Evolutionary conservation across 192 early-diverging fungal genomes (phyloP).

Genomic region (Coemansia sp.): DNA sequence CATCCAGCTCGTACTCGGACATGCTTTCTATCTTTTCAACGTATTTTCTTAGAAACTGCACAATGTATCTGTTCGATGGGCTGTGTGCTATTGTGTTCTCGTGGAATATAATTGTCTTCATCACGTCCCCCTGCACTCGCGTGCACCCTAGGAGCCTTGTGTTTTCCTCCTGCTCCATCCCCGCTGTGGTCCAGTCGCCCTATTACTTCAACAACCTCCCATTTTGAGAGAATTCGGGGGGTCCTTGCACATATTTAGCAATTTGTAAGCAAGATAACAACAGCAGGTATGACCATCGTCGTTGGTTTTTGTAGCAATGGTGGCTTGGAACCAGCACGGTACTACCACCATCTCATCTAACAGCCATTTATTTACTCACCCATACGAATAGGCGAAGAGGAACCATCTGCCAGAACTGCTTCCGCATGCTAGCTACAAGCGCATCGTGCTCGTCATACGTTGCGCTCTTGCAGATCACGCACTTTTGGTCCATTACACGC

Average conservation of each 20-base stretch:
- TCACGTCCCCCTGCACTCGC: slow-evolving; percentile 45
- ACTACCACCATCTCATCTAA: too few relatives aligned
- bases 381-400: slow-evolving; percentile 42
- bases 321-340: background rate
- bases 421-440: slow-evolving; percentile 40
- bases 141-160: slow-evolving; percentile 25
- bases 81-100: slow-evolving; percentile 41
- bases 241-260: background rate
- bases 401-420: slow-evolving; percentile 58
- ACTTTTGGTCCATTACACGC: slow-evolving; percentile 40
- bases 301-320: background rate
- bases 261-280: slow-evolving; percentile 5
- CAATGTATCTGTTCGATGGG: slow-evolving; percentile 45
- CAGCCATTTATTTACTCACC: slow-evolving; percentile 13
- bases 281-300: background rate
- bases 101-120: slow-evolving; percentile 52
- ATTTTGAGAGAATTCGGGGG: background rate
- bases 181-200: slow-evolving; percentile 35
- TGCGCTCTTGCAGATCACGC: slow-evolving; percentile 45
- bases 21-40: slow-evolving; percentile 37
- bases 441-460: slow-evolving; percentile 49
- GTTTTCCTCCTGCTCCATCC: slow-evolving; percentile 31
- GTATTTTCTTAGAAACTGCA: slow-evolving; percentile 45
- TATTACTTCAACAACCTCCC: background rate
- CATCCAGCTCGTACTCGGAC: slow-evolving; percentile 34